A percentile compares a stretch with the other conserved stretches of the same genome.
phyloP scores from a whole-genome alignment of 345 rosid species.

The Cardamine chenopodiifolia region DNA sequence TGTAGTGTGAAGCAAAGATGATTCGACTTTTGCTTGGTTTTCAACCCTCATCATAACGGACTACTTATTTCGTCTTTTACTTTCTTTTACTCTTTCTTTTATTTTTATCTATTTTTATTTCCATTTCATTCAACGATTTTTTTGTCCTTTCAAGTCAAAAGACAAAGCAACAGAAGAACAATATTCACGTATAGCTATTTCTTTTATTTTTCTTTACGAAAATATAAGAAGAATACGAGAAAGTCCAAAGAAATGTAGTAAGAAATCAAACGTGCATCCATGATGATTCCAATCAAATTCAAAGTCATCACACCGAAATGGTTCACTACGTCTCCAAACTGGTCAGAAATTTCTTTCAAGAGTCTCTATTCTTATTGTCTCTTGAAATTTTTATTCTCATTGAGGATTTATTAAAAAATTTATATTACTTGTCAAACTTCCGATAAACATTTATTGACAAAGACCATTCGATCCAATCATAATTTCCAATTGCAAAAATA shows the following conservation, averaged over 20 bases:
- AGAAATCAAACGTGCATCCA: constrained; percentile 42
- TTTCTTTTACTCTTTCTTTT: constrained; percentile 29
- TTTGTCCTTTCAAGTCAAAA: constrained; percentile 36
- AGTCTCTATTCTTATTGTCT: constrained; percentile 35
- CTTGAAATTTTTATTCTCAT: constrained; percentile 12
- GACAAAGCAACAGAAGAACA: constrained; percentile 39
- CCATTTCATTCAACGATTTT: neutral
- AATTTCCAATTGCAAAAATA: constrained; percentile 22
- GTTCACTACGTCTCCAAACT: constrained; percentile 39
- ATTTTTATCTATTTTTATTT: neutral
- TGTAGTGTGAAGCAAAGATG: constrained; percentile 43
- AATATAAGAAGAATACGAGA: constrained; percentile 11
- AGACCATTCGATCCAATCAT: constrained; percentile 32
- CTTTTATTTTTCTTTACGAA: neutral
- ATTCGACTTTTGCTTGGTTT: constrained; percentile 47
- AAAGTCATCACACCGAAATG: constrained; percentile 40
- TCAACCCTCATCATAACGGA: constrained; percentile 46
- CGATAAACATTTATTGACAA: constrained; percentile 20
- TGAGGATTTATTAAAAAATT: constrained; percentile 9
- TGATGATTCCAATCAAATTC: constrained; percentile 40
- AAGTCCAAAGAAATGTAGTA: constrained; percentile 33
- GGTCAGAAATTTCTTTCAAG: constrained; percentile 30
- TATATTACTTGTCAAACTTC: constrained; percentile 37
- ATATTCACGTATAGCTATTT: constrained; percentile 21
- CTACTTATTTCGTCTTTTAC: constrained; percentile 44